Percentiles rank a stretch among this genome's conserved stretches.
phyloP scores from a whole-genome alignment of 1,284 basidiomycete genomes.

The Sanghuangporus weigelae region DNA sequence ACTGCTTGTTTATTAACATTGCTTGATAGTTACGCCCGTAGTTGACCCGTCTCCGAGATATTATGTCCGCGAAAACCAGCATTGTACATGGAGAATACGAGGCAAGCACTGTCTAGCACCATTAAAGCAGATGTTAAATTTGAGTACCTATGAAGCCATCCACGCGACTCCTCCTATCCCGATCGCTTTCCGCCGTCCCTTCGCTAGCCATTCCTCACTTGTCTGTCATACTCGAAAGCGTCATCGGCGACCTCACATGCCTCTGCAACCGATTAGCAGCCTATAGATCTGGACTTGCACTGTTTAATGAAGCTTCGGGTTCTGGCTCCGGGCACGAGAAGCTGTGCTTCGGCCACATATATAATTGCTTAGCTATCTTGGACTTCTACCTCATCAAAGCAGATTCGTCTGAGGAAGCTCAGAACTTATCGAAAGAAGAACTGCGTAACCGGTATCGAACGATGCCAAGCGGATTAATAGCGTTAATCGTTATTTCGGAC shows the following conservation, averaged over 20 bases:
- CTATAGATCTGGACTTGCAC: conserved; percentile 36
- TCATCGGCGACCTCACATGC: conserved; percentile 34
- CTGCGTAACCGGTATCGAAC: conserved; percentile 9
- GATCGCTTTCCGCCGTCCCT: conserved; percentile 35
- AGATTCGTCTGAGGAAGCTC: conserved; percentile 14
- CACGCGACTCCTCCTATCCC: conserved; percentile 47
- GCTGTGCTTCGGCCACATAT: conserved; percentile 42
- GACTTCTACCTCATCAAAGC: conserved; percentile 51
- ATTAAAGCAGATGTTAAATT: conserved; percentile 10
- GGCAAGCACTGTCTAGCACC: conserved; percentile 1
- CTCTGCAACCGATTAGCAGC: conserved; percentile 35
- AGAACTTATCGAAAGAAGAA: background rate
- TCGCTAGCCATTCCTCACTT: conserved; percentile 33
- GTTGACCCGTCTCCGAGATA: conserved; percentile 7
- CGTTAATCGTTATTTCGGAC: conserved; percentile 39
- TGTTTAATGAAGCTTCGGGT: conserved; percentile 29
- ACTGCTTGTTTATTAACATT: background rate
- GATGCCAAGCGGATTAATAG: conserved; percentile 36
- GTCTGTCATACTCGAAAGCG: conserved; percentile 32
- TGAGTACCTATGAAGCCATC: conserved; percentile 39
- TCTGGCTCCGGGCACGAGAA: conserved; percentile 22
- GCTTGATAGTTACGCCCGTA: background rate
- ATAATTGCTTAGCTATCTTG: conserved; percentile 53
- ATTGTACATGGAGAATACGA: conserved; percentile 6
- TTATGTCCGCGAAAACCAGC: background rate